These are phyloP conservation scores for Viola odorata DNA, from an alignment of 345 rosid genomes.

Conservation along the genomic window DNA sequence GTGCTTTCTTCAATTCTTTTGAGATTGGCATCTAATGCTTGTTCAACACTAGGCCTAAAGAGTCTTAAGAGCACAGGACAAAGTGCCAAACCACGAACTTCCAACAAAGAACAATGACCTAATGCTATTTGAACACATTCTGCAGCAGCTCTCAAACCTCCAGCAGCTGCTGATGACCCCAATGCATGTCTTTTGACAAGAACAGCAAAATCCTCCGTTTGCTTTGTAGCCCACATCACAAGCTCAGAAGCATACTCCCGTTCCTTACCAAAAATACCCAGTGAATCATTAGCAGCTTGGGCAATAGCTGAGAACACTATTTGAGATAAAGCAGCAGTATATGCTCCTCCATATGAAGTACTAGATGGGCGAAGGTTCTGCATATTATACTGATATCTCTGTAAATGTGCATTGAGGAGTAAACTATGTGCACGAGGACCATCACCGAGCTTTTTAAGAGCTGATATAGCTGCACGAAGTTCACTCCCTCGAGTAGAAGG, in stretches of 20 bases:
- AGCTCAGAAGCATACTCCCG: conserved; percentile 91
- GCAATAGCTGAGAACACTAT: conserved; percentile 92
- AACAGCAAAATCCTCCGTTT: conserved; percentile 78
- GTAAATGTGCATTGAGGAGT: conserved; percentile 85
- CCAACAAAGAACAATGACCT: conserved; percentile 97
- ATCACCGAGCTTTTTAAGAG: conserved; percentile 96
- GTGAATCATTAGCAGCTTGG: conserved; percentile 90
- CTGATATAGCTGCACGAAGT: conserved; percentile 87
- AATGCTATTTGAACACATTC: conserved; percentile 99
- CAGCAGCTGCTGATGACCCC: conserved; percentile 98
- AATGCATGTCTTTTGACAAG: conserved; percentile 97
- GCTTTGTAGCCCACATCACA: conserved; percentile 97
- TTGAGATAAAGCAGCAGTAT: conserved; percentile 98
- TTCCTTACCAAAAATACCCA: conserved; percentile 78
- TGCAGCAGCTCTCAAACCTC: conserved; percentile 97
- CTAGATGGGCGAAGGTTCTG: conserved; percentile 94
- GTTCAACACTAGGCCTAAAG: conserved; percentile 96
- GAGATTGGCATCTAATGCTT: conserved; percentile 89
- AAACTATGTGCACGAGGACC: conserved; percentile 93
- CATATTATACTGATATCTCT: conserved; percentile 83
- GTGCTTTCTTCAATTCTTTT: conserved; percentile 97
- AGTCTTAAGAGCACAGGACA: conserved; percentile 83
- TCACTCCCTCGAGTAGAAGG: conserved; percentile 89
- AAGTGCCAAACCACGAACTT: conserved; percentile 89
- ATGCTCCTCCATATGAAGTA: conserved; percentile 98